phyloP scores from a whole-genome alignment of 306 rosid species.

The Crotalaria pallida region DNA sequence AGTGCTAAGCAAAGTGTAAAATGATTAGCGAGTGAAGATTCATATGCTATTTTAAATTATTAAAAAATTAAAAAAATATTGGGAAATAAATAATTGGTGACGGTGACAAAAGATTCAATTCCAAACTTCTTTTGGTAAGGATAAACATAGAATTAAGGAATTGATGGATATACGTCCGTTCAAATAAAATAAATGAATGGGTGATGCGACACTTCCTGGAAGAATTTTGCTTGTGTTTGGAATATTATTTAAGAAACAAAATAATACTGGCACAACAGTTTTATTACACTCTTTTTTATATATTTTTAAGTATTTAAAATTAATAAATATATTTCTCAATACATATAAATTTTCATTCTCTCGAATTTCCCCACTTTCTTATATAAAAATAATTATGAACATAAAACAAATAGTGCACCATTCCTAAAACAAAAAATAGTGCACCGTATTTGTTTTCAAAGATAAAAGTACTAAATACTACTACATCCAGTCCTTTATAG shows the following conservation, averaged over 20 bases:
- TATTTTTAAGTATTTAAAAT: no score
- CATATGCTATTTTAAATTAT: background rate
- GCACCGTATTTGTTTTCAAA: no score
- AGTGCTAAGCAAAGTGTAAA: constrained; percentile 8
- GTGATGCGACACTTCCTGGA: constrained; percentile 34
- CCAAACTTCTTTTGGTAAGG: background rate
- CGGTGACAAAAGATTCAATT: constrained; percentile 12
- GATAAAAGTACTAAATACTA: no score
- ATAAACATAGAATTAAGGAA: constrained; percentile 6
- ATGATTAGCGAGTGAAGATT: background rate
- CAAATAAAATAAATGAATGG: constrained; percentile 10
- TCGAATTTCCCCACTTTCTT: no score
- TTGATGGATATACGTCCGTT: constrained; percentile 21
- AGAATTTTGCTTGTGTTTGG: constrained; percentile 22
- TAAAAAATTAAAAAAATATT: background rate
- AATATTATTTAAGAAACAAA: constrained; percentile 17
- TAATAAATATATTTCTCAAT: no score
- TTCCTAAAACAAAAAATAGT: no score
- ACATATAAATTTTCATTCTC: no score
- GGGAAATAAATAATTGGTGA: background rate
- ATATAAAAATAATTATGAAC: no score
- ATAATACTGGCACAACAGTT: no score
- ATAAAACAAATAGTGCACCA: no score
- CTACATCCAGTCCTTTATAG: no score
- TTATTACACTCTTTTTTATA: no score